Evolutionary conservation across 352 stramenopile species (phyloP), one percentile per base, ranked within the genome.

Genomic region (Globisporangium mamillatum): DNA sequence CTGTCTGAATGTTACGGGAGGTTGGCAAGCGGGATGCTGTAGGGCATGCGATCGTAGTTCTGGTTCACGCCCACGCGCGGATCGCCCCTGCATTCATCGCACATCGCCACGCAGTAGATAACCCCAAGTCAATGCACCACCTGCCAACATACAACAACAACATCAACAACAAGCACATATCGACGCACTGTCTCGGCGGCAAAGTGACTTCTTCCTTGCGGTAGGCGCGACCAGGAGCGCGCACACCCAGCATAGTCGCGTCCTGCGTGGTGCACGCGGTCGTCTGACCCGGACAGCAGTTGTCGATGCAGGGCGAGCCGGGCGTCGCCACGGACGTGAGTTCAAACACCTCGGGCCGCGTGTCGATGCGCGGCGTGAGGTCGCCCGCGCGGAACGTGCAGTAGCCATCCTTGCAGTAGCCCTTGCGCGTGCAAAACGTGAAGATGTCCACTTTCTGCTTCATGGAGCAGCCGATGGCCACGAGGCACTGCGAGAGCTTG

Each of bases 331-430:
- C 74, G 1, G 85, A 81, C 36, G 75, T 85, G 52, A 87, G 68
- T 22, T 59, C 79, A 66, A 90, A 91, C n/a, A 93, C 77, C 63
- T 91, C 82, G 9, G 67, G 68, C 0, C 85, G 81, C 12, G 74
- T 78, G 59, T 91, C 84, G 25, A 75, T 68, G 57, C 75, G 71
- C 5, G 84, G 80, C 10, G 78, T 84, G 20, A 89, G 78, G 63
- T 93, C 85, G 18, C 82, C 85, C 0, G 69, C 75, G 29, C 85
- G 81, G 64, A 84, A 91, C 18, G 63, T 69, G 71, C 85, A 93
- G 70, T 93, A 91, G 52, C 80, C 82, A 58, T 90, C 85, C 70
- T 93, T 93, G 78, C 85, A 93, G 73, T 93, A 93, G 20, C 82
- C 85, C 59, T 82, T 85, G 38, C 82, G 80, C 9, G 85, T 89